phyloP scores from a whole-genome alignment of 2,329 filamentous ascomycete genomes.

The Tolypocladium sp. region DNA sequence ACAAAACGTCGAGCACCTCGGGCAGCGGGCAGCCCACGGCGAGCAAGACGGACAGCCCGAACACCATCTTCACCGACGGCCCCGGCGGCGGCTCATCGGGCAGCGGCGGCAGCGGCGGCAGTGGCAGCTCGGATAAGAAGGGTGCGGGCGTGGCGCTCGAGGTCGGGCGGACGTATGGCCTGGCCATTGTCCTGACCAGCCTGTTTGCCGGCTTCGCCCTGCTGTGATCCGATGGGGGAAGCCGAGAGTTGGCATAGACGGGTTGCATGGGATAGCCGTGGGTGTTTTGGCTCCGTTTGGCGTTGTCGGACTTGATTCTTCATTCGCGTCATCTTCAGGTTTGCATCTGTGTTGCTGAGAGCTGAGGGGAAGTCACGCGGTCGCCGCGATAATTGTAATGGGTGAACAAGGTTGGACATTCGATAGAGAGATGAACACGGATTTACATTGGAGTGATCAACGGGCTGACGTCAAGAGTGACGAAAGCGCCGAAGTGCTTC shows the following conservation, averaged over 20 bases:
- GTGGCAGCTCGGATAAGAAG: slow-evolving; percentile 8
- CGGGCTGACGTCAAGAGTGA: background rate
- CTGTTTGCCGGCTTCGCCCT: slow-evolving; percentile 31
- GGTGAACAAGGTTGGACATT: background rate
- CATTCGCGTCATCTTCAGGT: background rate
- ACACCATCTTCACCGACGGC: slow-evolving; percentile 28
- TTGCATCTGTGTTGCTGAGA: background rate
- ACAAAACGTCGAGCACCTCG: slow-evolving; percentile 39
- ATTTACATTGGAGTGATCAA: background rate
- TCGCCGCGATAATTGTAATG: background rate
- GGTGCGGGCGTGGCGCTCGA: slow-evolving; percentile 21
- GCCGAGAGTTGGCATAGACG: background rate
- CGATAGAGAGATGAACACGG: background rate
- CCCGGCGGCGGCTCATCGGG: slow-evolving; percentile 10
- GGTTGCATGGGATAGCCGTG: background rate
- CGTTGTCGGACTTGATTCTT: background rate
- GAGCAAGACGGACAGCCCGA: slow-evolving; percentile 19
- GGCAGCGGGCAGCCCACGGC: slow-evolving; percentile 31
- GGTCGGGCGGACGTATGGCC: slow-evolving; percentile 25
- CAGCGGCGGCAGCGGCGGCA: slow-evolving; percentile 1
- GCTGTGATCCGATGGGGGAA: slow-evolving; percentile 15
- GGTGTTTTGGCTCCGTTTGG: background rate
- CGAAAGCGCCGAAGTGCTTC: background rate
- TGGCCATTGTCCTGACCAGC: slow-evolving; percentile 26
- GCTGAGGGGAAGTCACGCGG: background rate